These are phyloP conservation scores for Ceratobasidium sp. DNA, from an alignment of 1,284 basidiomycete species.

Conservation along the genomic window DNA sequence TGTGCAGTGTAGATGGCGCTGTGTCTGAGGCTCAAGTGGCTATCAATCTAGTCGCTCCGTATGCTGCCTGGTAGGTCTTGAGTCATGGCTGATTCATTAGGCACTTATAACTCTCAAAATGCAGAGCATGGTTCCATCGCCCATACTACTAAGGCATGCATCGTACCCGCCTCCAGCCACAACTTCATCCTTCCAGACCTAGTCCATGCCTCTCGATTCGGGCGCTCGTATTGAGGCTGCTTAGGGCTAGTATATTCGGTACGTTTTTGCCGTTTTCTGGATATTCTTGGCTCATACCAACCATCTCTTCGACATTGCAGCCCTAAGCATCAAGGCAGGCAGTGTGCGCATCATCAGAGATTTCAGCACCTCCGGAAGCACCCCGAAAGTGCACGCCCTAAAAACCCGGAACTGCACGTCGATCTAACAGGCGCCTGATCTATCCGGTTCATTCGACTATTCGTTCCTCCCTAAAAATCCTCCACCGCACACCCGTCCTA, in stretches of 20 bases:
- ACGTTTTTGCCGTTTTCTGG: conserved; percentile 49
- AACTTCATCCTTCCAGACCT: conserved; percentile 83
- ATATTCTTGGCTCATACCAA: background rate
- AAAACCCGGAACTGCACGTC: conserved; percentile 63
- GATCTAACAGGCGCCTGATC: conserved; percentile 70
- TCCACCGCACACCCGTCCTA: conserved; percentile 66
- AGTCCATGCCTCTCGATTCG: conserved; percentile 68
- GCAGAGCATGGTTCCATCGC: conserved; percentile 75
- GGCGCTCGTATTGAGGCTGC: conserved; percentile 60
- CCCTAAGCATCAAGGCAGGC: conserved; percentile 54
- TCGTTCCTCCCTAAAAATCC: conserved; percentile 58
- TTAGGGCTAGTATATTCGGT: conserved; percentile 52
- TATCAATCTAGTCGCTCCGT: conserved; percentile 48
- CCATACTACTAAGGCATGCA: conserved; percentile 73
- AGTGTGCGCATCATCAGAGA: conserved; percentile 68
- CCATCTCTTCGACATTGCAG: conserved; percentile 52
- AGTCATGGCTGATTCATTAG: background rate
- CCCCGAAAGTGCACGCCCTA: conserved; percentile 62
- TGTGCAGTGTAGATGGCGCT: conserved; percentile 32
- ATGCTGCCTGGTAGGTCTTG: conserved; percentile 39
- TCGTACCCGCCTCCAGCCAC: conserved; percentile 78
- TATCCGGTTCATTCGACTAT: conserved; percentile 57
- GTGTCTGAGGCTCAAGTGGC: conserved; percentile 43
- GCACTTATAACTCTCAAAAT: background rate
- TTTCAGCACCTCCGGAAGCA: conserved; percentile 74